phyloP scores from a whole-genome alignment of 345 rosid species.

The Draba incana region DNA sequence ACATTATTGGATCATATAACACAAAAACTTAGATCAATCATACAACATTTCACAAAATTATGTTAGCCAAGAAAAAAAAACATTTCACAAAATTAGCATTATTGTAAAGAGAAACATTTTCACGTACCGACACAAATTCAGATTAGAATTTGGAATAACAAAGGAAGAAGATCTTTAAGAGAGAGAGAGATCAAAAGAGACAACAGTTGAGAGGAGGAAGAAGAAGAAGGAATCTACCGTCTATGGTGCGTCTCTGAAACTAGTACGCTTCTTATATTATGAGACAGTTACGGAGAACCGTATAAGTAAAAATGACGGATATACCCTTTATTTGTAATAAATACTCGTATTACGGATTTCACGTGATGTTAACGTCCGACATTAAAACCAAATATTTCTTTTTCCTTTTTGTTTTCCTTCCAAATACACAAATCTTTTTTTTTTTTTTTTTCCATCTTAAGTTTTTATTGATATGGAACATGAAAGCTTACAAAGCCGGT shows the following conservation, averaged over 20 bases:
- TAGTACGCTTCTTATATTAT: constrained; percentile 34
- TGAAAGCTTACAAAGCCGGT: too few species aligned
- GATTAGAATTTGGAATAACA: background rate
- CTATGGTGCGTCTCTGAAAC: constrained; percentile 22
- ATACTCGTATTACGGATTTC: constrained; percentile 36
- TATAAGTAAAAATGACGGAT: background rate
- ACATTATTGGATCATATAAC: constrained; percentile 25
- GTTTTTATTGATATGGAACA: too few species aligned
- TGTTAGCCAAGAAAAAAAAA: too few species aligned
- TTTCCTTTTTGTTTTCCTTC: background rate
- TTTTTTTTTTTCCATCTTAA: too few species aligned
- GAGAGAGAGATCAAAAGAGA: constrained; percentile 1
- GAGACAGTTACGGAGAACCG: constrained; percentile 46
- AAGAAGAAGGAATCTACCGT: constrained; percentile 38
- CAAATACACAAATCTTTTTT: too few species aligned
- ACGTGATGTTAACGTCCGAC: constrained; percentile 42
- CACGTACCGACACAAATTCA: constrained; percentile 43
- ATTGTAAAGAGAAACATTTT: constrained; percentile 20
- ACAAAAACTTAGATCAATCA: constrained; percentile 7
- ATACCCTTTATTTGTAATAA: constrained; percentile 15
- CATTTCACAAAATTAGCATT: constrained; percentile 19
- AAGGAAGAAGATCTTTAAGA: constrained; percentile 23
- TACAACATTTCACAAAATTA: constrained; percentile 17
- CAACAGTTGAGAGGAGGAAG: constrained; percentile 23
- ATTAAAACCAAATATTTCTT: constrained; percentile 25